Percentiles rank a stretch among this genome's conserved stretches.
Evolutionary conservation across 305 asterid species (phyloP).

Genomic region (Fraxinus platypoda): DNA sequence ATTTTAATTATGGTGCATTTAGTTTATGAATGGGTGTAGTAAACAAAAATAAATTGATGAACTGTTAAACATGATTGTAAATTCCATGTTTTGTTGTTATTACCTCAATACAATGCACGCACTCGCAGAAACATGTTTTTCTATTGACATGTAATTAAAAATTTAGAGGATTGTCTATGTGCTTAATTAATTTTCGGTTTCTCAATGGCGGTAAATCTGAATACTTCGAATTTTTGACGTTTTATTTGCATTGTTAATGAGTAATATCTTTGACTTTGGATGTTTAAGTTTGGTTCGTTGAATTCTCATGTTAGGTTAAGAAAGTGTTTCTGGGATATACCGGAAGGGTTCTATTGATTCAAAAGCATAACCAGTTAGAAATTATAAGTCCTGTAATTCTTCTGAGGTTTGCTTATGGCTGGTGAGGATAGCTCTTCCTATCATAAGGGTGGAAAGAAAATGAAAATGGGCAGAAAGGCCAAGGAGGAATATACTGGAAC

Average conservation of each 20-base stretch:
- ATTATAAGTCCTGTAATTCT: constrained; percentile 17
- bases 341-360: neutral
- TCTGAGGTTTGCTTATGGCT: constrained; percentile 33
- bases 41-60: neutral
- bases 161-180: neutral
- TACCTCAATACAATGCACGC: neutral
- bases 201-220: neutral
- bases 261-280: neutral
- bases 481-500: constrained; percentile 32
- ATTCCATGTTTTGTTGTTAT: neutral
- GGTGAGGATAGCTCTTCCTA: constrained; percentile 33
- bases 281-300: neutral
- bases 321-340: neutral
- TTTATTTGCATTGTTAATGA: neutral
- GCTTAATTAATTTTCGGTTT: neutral
- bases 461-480: constrained; percentile 62
- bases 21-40: neutral
- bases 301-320: neutral
- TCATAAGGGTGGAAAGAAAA: constrained; percentile 30
- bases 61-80: neutral
- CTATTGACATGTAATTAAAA: neutral
- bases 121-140: neutral
- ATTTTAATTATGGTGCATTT: neutral
- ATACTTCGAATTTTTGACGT: neutral
- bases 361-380: constrained; percentile 43